Conservation (phyloP, 208 protist species). For the Acanthamoeba triangularis region DNA sequence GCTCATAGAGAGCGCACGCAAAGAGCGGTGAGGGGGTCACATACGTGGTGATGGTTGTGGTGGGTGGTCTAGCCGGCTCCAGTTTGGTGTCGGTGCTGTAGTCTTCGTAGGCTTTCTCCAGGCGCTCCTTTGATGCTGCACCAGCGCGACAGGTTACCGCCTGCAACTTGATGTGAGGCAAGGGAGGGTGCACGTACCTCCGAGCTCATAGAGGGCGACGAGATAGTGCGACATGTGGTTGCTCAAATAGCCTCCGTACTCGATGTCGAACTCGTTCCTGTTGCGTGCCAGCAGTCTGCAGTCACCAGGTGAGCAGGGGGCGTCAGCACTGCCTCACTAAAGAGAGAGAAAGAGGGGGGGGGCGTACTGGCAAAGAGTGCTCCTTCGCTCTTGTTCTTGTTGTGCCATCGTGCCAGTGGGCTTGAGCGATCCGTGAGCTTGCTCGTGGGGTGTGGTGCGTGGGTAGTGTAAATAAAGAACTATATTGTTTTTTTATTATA, state of each 20-base stretch:
- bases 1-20: no score
- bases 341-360: no score
- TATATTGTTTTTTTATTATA: no score
- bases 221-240: constrained; percentile 72
- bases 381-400: no score
- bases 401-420: no score
- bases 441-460: no score
- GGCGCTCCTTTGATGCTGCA: constrained; percentile 41
- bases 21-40: no score
- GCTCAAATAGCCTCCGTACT: constrained; percentile 29
- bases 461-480: no score
- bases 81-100: background rate
- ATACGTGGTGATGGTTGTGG: background rate
- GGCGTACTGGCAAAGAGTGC: no score
- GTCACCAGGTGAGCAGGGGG: background rate
- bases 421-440: no score
- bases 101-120: constrained; percentile 24
- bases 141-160: background rate
- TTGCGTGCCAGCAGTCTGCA: constrained; percentile 36
- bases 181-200: constrained; percentile 14
- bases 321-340: no score
- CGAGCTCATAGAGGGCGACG: constrained; percentile 55
- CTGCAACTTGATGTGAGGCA: background rate
- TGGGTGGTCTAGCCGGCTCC: constrained; percentile 22
- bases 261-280: constrained; percentile 27